Conservation (phyloP, 2,329 filamentous ascomycete genomes). For the Pseudocercospora eumusae region DNA sequence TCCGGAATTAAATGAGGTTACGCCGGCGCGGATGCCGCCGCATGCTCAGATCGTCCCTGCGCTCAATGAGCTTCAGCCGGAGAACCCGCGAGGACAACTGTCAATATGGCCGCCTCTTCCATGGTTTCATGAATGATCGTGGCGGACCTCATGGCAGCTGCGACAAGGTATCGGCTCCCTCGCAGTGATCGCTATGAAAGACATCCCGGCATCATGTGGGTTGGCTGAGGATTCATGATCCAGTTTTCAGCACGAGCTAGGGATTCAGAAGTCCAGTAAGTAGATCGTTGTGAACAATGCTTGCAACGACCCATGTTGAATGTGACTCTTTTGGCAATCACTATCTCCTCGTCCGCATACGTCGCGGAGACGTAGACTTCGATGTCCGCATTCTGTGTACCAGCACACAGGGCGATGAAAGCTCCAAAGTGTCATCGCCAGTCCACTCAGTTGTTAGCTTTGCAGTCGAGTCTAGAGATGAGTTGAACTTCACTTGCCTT, state of each 20-base stretch:
- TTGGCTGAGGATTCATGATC: neutral
- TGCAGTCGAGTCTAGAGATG: neutral
- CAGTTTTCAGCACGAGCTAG: neutral
- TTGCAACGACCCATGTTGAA: too few species aligned
- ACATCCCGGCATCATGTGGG: neutral
- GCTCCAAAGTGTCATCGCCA: too few species aligned
- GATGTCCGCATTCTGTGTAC: too few species aligned
- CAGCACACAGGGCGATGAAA: too few species aligned
- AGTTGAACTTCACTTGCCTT: neutral
- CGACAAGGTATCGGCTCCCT: neutral
- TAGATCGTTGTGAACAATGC: neutral
- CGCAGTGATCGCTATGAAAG: neutral
- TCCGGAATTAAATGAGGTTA: too few species aligned
- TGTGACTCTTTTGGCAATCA: too few species aligned
- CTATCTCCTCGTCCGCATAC: too few species aligned
- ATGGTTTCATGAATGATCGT: neutral
- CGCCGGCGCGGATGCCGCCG: neutral
- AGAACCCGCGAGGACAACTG: neutral
- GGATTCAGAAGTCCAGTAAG: neutral
- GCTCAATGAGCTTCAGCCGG: neutral
- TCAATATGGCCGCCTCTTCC: neutral
- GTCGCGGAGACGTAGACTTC: too few species aligned
- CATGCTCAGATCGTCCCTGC: neutral
- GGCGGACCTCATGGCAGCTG: neutral
- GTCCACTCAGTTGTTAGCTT: neutral